Evolutionary conservation across 2,329 filamentous ascomycete species (phyloP).

Genomic region (Penicillium rolfsii): DNA sequence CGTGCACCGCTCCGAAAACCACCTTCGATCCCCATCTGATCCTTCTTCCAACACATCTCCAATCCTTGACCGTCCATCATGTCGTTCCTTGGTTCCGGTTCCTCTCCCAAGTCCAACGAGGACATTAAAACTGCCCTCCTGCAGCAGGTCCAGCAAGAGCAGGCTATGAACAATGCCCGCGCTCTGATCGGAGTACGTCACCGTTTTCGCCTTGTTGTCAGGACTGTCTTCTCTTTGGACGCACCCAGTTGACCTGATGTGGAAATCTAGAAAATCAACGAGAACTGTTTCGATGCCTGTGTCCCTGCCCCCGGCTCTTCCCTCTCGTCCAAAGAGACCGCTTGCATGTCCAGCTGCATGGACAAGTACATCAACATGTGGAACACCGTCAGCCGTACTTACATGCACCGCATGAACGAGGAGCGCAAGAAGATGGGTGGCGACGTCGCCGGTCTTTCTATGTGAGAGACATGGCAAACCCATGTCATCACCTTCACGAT

Average conservation of each 20-base stretch:
- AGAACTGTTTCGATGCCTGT: slow-evolving; percentile 79
- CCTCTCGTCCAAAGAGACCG: slow-evolving; percentile 68
- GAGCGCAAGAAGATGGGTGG: slow-evolving; percentile 58
- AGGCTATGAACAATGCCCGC: slow-evolving; percentile 69
- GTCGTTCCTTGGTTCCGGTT: slow-evolving; percentile 46
- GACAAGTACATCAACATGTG: slow-evolving; percentile 83
- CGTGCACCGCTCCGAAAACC: neutral
- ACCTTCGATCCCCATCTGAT: slow-evolving; percentile 2
- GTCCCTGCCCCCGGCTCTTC: slow-evolving; percentile 68
- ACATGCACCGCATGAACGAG: slow-evolving; percentile 61
- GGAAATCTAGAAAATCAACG: slow-evolving; percentile 69
- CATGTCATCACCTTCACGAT: neutral
- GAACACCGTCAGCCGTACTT: slow-evolving; percentile 73
- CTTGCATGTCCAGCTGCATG: slow-evolving; percentile 76
- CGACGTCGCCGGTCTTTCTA: slow-evolving; percentile 25
- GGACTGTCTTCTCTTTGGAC: slow-evolving; percentile 1
- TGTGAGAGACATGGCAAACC: neutral
- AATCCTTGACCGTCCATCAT: slow-evolving; percentile 31
- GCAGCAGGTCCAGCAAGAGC: slow-evolving; percentile 66
- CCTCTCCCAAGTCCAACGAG: slow-evolving; percentile 35
- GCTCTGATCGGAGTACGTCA: slow-evolving; percentile 68
- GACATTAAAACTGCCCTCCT: slow-evolving; percentile 60
- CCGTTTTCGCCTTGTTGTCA: neutral
- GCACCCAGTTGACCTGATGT: neutral
- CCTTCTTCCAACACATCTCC: slow-evolving; percentile 2